Percentiles rank a stretch among this genome's conserved stretches.
These are phyloP conservation scores for Neohortaea acidophila DNA, from an alignment of 495 filamentous ascomycete species.

Conservation along the genomic window DNA sequence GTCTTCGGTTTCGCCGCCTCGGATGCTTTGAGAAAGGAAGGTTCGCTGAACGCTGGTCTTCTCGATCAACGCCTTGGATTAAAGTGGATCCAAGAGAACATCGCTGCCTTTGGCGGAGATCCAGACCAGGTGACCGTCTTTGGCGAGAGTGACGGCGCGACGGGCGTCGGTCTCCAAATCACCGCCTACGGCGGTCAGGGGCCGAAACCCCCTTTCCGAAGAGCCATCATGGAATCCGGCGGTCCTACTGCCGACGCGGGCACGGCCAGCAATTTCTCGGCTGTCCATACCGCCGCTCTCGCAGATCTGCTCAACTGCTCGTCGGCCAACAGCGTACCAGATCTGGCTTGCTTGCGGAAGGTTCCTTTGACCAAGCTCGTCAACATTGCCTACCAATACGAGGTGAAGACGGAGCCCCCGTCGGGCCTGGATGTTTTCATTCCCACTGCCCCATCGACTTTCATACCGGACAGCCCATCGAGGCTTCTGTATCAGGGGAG, in stretches of 20 bases:
- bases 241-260: conserved; percentile 47
- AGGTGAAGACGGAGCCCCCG: too few relatives aligned
- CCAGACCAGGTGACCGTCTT: conserved; percentile 45
- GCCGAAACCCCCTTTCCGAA: conserved; percentile 53
- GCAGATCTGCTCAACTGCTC: conserved; percentile 43
- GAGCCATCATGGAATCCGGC: conserved; percentile 59
- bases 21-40: conserved; percentile 49
- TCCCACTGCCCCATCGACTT: conserved; percentile 14
- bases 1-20: conserved; percentile 45
- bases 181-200: conserved; percentile 53
- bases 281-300: conserved; percentile 49
- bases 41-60: conserved; percentile 37
- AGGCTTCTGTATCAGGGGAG: conserved; percentile 32
- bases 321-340: conserved; percentile 39
- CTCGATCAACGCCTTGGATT: conserved; percentile 25
- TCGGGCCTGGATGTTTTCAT: conserved; percentile 16
- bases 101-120: conserved; percentile 27
- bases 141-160: conserved; percentile 59
- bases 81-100: conserved; percentile 27
- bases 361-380: conserved; percentile 9
- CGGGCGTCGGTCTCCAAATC: conserved; percentile 59
- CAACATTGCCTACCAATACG: conserved; percentile 13
- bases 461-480: conserved; percentile 38
- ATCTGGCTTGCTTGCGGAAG: conserved; percentile 15
- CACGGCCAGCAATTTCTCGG: conserved; percentile 47